Conservation (phyloP, 257 asterid species). For the Gentiana macrophylla region DNA sequence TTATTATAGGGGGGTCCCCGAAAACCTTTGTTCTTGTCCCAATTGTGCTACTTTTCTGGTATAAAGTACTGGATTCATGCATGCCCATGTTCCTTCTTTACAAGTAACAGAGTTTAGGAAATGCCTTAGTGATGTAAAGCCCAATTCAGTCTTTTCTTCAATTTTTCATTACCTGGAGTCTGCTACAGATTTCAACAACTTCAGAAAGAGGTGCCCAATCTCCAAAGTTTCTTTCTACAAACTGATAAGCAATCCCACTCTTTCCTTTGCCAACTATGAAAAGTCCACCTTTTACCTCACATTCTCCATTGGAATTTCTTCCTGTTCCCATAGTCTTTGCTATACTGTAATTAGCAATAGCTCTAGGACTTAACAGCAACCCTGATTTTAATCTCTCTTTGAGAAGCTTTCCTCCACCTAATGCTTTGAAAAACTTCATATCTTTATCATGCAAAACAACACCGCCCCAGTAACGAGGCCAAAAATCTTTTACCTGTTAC, state of each 20-base stretch:
- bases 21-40: too few species aligned
- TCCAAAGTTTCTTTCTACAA: constrained; percentile 77
- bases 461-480: constrained; percentile 95
- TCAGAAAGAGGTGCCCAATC: constrained; percentile 87
- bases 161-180: constrained; percentile 47
- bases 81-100: too few species aligned
- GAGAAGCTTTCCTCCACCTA: constrained; percentile 81
- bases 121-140: too few species aligned
- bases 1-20: too few species aligned
- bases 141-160: background rate
- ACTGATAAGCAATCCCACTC: constrained; percentile 71
- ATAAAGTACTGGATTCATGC: too few species aligned
- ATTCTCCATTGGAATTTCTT: constrained; percentile 67
- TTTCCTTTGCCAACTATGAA: constrained; percentile 65
- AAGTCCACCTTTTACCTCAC: constrained; percentile 77
- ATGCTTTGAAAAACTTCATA: constrained; percentile 61
- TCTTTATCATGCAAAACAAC: constrained; percentile 49
- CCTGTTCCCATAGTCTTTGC: constrained; percentile 57
- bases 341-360: constrained; percentile 65
- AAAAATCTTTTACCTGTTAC: constrained; percentile 64
- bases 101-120: too few species aligned
- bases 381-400: constrained; percentile 75
- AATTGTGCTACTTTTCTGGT: too few species aligned
- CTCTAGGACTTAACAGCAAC: constrained; percentile 67
- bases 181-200: constrained; percentile 56